Base-by-base conservation (phyloP, 2,329 filamentous ascomycete species). In the Penicillium psychrosexuale region DNA sequence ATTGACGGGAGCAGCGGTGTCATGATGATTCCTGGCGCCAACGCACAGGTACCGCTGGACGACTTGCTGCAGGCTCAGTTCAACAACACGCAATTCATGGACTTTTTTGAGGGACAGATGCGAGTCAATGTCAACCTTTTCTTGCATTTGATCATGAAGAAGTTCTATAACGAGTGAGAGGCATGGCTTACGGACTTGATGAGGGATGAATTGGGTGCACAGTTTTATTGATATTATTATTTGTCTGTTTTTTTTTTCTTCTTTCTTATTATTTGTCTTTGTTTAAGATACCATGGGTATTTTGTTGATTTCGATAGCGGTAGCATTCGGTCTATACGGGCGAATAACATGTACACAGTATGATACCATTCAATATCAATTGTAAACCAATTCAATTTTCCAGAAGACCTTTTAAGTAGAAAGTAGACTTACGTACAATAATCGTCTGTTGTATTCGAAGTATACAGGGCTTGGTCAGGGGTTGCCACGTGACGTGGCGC, bases 101-200 rank as follows among this genome's bases (percentile, higher is more conserved):
- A 90, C 68, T 80, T 97, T 57, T 99, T 99, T 68, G 91, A 95
- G 71, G 88, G 87, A 50, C 87, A 87, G 51, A 81, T 97, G 70
- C 87, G 89, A 75, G 83, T 99, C 69, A 97, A 97, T 74, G 94
- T 99, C 68, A 99, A 99, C 78, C 75, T 99, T 69, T 85, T 99
- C 77, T 80, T 99, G 80, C 94, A 99, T 81, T 80, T 97, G 74
- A 84, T 99, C 64, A 97, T 97, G 81, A 96, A 95, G 84, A 99
- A 99, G 82, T 99, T 99, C 75, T 99, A 99, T 67, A 80, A 79
- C 62, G 76, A 78, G 64, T 77, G 60, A 72, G 61, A 37, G 39
- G 58, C 46, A 59, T 52, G 53, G 33, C 22, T 56, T 52, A 65
- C 44, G 59, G 62, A 59, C 36, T 34, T 64, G 59, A 65, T 44